Evolutionary conservation across 2,329 filamentous ascomycete genomes (phyloP).

Genomic region (Dendrostoma leiphaemia): DNA sequence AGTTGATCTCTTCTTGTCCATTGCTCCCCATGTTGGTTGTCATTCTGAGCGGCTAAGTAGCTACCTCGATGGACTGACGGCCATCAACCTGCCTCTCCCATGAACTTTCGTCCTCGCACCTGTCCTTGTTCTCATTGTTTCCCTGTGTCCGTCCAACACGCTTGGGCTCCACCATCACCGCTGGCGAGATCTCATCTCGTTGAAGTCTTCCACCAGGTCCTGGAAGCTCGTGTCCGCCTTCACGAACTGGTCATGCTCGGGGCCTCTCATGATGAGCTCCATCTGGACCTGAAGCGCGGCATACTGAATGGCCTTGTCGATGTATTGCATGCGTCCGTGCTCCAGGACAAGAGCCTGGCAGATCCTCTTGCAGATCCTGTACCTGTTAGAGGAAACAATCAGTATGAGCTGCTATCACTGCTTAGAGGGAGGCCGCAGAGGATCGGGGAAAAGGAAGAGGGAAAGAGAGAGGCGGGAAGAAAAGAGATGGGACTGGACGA

Average conservation of each 20-base stretch:
- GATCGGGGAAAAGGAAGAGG: neutral
- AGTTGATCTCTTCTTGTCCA: too few species aligned
- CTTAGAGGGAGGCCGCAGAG: neutral
- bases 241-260: neutral
- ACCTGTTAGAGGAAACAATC: neutral
- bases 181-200: too few species aligned
- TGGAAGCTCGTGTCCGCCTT: neutral
- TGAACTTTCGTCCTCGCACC: neutral
- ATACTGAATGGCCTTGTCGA: neutral
- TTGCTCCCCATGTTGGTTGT: neutral
- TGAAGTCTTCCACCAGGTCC: neutral
- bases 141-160: too few species aligned
- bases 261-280: neutral
- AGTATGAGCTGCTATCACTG: neutral
- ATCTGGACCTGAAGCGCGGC: neutral
- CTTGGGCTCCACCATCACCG: too few species aligned
- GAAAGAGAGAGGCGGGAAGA: neutral
- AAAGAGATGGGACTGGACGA: neutral
- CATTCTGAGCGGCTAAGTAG: neutral
- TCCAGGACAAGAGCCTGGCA: too few species aligned
- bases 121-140: neutral
- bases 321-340: too few species aligned
- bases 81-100: neutral
- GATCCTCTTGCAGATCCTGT: neutral
- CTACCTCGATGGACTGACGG: too few species aligned